phyloP scores from a whole-genome alignment of 139 green algal genomes.

The Chlamydomonas eustigma region DNA sequence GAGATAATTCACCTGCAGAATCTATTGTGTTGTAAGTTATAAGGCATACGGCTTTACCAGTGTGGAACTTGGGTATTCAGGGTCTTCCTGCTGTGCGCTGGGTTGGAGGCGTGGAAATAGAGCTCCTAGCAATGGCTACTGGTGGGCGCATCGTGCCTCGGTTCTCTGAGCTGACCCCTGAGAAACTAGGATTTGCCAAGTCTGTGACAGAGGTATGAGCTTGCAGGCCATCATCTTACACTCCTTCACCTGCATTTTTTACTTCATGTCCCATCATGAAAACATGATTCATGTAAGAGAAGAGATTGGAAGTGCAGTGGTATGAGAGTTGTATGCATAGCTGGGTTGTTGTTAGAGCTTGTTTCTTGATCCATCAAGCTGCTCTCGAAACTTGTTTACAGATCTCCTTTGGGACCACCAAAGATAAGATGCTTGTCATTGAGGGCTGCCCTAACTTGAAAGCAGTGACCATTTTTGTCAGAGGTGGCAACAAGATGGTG shows the following conservation, averaged over 20 bases:
- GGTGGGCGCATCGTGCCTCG: constrained; percentile 78
- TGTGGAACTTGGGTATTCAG: neutral
- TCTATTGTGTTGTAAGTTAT: too few species aligned
- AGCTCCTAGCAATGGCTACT: constrained; percentile 97
- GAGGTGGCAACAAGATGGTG: constrained; percentile 94
- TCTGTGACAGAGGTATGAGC: constrained; percentile 65
- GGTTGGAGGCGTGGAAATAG: constrained; percentile 98
- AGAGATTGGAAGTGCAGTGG: too few species aligned
- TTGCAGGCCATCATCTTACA: too few species aligned
- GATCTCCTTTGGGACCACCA: constrained; percentile 80
- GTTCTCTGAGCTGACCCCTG: constrained; percentile 74
- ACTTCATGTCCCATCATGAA: too few species aligned
- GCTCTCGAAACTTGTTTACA: too few species aligned
- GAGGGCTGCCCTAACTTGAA: constrained; percentile 90
- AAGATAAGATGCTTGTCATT: constrained; percentile 94
- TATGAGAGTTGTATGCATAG: too few species aligned
- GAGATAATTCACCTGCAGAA: too few species aligned
- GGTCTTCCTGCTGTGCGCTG: constrained; percentile 40
- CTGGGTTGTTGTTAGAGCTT: too few species aligned
- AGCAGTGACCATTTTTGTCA: constrained; percentile 96
- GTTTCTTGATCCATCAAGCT: too few species aligned
- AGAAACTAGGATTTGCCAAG: constrained; percentile 88
- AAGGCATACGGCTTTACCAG: too few species aligned
- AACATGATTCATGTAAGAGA: too few species aligned
- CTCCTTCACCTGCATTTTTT: too few species aligned